phyloP scores from a whole-genome alignment of 306 rosid genomes.

The Mimosa bimucronata region DNA sequence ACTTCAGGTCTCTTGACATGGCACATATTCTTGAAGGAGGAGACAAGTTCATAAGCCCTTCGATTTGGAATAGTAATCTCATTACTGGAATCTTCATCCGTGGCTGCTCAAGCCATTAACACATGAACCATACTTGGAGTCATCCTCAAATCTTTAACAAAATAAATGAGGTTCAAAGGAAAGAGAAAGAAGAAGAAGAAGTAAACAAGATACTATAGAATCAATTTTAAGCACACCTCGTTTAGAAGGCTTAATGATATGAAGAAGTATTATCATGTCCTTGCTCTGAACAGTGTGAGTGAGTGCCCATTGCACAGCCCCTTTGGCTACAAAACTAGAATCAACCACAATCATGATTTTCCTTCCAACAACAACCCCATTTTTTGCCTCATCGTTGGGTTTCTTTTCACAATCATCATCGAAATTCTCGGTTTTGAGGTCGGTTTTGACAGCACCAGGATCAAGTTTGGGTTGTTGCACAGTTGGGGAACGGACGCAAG shows the following conservation, averaged over 20 bases:
- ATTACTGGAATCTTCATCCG: conserved; percentile 54
- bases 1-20: conserved; percentile 86
- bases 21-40: conserved; percentile 69
- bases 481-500: conserved; percentile 76
- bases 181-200: conserved; percentile 3
- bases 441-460: conserved; percentile 35
- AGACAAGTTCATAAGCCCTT: conserved; percentile 63
- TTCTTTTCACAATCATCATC: conserved; percentile 37
- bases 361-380: conserved; percentile 51
- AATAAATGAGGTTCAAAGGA: not conserved
- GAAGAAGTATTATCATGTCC: conserved; percentile 73
- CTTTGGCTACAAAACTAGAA: conserved; percentile 82
- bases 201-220: conserved; percentile 10
- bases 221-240: conserved; percentile 51
- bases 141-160: conserved; percentile 17
- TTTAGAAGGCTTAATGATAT: conserved; percentile 65
- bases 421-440: conserved; percentile 30
- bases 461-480: conserved; percentile 55
- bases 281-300: conserved; percentile 84
- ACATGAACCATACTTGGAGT: not conserved
- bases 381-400: conserved; percentile 47
- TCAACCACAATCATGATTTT: conserved; percentile 92
- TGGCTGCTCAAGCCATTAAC: conserved; percentile 33
- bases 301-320: conserved; percentile 91
- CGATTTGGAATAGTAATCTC: conserved; percentile 50